Base-by-base conservation (phyloP, 2,329 filamentous ascomycete genomes). In the Fusarium aywerte region DNA sequence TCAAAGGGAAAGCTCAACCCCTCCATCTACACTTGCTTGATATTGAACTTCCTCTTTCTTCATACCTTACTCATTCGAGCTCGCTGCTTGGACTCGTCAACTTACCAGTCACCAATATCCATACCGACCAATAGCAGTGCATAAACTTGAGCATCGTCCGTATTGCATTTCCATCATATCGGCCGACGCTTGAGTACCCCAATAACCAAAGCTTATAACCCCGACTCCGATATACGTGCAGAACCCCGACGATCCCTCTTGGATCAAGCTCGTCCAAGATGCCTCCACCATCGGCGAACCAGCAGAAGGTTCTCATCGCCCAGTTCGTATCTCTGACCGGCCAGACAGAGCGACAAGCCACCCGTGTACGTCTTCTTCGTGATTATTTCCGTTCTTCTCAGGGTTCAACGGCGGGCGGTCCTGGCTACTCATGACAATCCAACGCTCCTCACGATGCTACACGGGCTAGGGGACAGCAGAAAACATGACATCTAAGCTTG, bases 321-420 rank as follows among this genome's bases (percentile, higher is more conserved):
- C 77, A 83, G 72, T 84, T 85, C 65, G 72, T 80, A 48, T 65
- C 74, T 48, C 70, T 81, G 44, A 84, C 83, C 12, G 81, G 82
- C 32, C 77, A 79, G 16, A 74, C 76, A 16, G 82, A 83, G 51
- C 79, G 80, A 61, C 77, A 75, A 32, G 82, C 83, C 33, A 75
- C 77, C 58, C 78, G 79, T 75, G 83, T 85, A 79, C 68, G 81
- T 80, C 42, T 53, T 44, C 21, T 35, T 29, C 48, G 57, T 54
- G 23, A 40, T 53, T 39, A 20, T 27, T 39, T 39, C 33, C n/a
- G 16, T 57, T 40, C 36, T 31, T 23, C 18, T 38, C 35, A 42
- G 20, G 43, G 40, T 47, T 23, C 42, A 54, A 23, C 59, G 59
- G 42, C 48, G 42, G 58, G 35, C 43, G 38, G 52, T 35, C 38